Base-by-base conservation (phyloP, 1,139 yeast species). In the Meyerozyma sp. region DNA sequence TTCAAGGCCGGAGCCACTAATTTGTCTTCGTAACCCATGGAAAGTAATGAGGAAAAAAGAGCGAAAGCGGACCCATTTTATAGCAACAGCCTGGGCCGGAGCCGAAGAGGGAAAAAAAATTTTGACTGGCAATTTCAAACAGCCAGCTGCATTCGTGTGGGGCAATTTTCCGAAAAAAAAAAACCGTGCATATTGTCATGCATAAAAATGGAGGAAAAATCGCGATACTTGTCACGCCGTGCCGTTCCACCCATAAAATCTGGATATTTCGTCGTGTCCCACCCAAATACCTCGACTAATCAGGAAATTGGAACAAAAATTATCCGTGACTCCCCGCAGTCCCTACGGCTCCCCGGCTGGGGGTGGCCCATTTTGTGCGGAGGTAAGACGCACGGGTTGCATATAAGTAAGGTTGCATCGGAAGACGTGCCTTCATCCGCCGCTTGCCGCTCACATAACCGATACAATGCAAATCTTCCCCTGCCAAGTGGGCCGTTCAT, bases 21-120 rank as follows among this genome's bases (percentile, higher is more conserved):
- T 46, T 61, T 66, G 7, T 65, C 68, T 57, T 68, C 72, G 59
- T 57, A 62, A 48, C 58, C 70, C 72, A 68, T 68, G 11, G 40
- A 38, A 13, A n/a, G n/a, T 27, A 18, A 27, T 14, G 36, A 32
- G 21, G 21, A 13, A 10, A 32, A 9, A 9, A 21, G 16, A 7
- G 27, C 13, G 8, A 11, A 4, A 3, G 13, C 13, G 4, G 16
- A 11, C 18, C 32, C 4, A 29, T 29, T 29, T 4, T 29, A 29
- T 29, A 29, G 16, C 13, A 10, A 7, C n/a, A 11, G 16, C 32
- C 10, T 10, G 16, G 32, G 32, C 13, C 32, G 11, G 32, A 29
- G 16, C 13, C 32, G 32, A 29, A 14, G 11, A 8, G 16, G 36
- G 16, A 32, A 32, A 32, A 32, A 32, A 32, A 5, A 5, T 10